Percentiles rank a stretch among this genome's conserved stretches.
phyloP scores from a whole-genome alignment of 805 yeast genomes.

The Blastobotrys muscicola region DNA sequence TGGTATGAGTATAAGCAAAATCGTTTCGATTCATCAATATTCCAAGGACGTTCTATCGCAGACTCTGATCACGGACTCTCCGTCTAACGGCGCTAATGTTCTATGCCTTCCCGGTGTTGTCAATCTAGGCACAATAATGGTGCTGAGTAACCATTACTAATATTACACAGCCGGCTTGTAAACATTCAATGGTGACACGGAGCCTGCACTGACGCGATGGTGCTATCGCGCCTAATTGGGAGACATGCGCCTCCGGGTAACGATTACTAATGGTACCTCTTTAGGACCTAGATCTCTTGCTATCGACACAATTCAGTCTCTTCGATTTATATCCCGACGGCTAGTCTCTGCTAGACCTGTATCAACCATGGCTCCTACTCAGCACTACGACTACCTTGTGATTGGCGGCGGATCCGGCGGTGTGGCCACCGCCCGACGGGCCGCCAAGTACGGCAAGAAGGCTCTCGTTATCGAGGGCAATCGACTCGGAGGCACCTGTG shows the following conservation, averaged over 20 bases:
- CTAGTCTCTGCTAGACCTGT: slow-evolving; percentile 6
- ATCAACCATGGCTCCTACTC: slow-evolving; percentile 45
- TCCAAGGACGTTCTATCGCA: not conserved
- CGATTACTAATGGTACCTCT: too few species aligned
- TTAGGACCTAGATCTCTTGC: too few species aligned
- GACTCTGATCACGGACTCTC: not conserved
- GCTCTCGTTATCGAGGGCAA: slow-evolving; percentile 73
- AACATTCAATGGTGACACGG: too few species aligned
- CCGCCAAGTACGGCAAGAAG: slow-evolving; percentile 84
- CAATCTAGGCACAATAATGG: too few species aligned
- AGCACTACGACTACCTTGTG: slow-evolving; percentile 80
- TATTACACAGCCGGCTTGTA: too few species aligned
- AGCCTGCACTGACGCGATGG: too few species aligned
- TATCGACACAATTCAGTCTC: too few species aligned
- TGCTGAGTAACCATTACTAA: not conserved
- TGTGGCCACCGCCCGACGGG: slow-evolving; percentile 96
- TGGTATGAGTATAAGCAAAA: too few species aligned
- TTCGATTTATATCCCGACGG: not conserved
- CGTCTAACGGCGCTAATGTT: not conserved
- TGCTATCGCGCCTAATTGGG: too few species aligned
- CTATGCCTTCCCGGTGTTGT: not conserved
- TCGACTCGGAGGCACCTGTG: slow-evolving; percentile 94
- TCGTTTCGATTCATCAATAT: too few species aligned
- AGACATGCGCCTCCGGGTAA: too few species aligned
- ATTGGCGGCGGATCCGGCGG: slow-evolving; percentile 99